Evolutionary conservation across 2,329 filamentous ascomycete genomes (phyloP).

Genomic region (Aspergillus chevalieri): DNA sequence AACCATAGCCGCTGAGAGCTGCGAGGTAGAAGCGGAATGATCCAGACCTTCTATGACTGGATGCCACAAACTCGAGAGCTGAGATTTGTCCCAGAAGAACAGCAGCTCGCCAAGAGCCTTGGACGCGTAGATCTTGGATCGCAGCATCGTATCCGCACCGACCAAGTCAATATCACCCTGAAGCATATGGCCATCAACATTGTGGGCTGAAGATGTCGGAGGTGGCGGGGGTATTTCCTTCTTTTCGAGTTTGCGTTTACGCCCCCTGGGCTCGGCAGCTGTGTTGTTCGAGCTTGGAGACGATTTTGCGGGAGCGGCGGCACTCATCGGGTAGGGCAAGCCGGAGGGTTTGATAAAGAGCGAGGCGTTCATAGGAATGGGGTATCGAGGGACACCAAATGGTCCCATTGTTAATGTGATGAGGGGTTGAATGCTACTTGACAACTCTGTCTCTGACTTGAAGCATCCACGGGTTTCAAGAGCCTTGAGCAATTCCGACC

Average conservation of each 20-base stretch:
- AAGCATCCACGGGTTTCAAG: conserved; percentile 57
- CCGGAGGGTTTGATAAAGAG: conserved; percentile 94
- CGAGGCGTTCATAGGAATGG: conserved; percentile 82
- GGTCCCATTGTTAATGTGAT: conserved; percentile 81
- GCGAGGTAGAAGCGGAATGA: conserved; percentile 75
- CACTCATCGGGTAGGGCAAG: conserved; percentile 60
- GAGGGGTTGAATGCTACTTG: conserved; percentile 69
- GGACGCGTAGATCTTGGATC: conserved; percentile 82
- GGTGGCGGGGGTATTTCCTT: conserved; percentile 53
- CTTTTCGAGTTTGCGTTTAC: conserved; percentile 80
- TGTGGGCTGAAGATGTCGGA: conserved; percentile 65
- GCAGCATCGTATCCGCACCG: conserved; percentile 77
- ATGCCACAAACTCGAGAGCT: conserved; percentile 48
- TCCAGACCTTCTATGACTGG: conserved; percentile 64
- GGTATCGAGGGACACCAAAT: conserved; percentile 83
- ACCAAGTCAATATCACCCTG: conserved; percentile 94
- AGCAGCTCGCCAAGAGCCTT: conserved; percentile 81
- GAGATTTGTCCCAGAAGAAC: conserved; percentile 61
- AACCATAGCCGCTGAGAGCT: conserved; percentile 74
- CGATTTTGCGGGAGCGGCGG: conserved; percentile 31
- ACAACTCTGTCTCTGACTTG: conserved; percentile 66
- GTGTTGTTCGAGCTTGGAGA: conserved; percentile 41
- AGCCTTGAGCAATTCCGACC: conserved; percentile 68
- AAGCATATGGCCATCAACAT: conserved; percentile 97
- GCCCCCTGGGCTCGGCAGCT: conserved; percentile 60